Percentiles rank a stretch among this genome's conserved stretches.
Evolutionary conservation across 2,329 filamentous ascomycete species (phyloP).

Genomic region (Domatiomyces catenatus): DNA sequence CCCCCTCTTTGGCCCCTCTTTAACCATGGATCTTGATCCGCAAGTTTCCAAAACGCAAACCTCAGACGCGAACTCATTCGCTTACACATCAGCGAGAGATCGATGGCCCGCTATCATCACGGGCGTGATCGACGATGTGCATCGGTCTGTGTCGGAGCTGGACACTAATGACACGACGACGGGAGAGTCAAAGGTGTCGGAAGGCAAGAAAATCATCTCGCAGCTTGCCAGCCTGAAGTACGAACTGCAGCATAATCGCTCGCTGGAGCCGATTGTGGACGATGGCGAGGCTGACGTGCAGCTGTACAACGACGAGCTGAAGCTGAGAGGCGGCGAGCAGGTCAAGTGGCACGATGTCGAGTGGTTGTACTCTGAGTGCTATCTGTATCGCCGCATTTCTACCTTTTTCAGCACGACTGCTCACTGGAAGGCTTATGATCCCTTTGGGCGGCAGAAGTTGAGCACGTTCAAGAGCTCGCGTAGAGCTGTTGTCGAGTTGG

Average conservation of each 20-base stretch:
- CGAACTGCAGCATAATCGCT: constrained; percentile 76
- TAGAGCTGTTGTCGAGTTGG: constrained; percentile 18
- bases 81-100: constrained; percentile 65
- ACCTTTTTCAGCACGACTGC: constrained; percentile 60
- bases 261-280: constrained; percentile 51
- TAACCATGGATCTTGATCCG: constrained; percentile 7
- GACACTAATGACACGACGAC: constrained; percentile 42
- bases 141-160: constrained; percentile 42
- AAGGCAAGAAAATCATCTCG: constrained; percentile 76
- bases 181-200: constrained; percentile 45
- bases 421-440: constrained; percentile 65
- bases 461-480: constrained; percentile 18
- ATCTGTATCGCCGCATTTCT: constrained; percentile 70
- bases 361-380: constrained; percentile 90
- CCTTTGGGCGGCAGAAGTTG: constrained; percentile 20
- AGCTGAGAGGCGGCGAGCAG: constrained; percentile 4
- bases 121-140: constrained; percentile 84
- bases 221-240: constrained; percentile 76
- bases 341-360: constrained; percentile 62
- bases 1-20: not conserved
- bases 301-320: constrained; percentile 71
- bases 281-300: constrained; percentile 56
- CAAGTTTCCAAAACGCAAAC: constrained; percentile 53
- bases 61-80: constrained; percentile 72
- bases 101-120: constrained; percentile 94